Conservation (phyloP, 2,329 filamentous ascomycete genomes). For the Colletotrichum tofieldiae region DNA sequence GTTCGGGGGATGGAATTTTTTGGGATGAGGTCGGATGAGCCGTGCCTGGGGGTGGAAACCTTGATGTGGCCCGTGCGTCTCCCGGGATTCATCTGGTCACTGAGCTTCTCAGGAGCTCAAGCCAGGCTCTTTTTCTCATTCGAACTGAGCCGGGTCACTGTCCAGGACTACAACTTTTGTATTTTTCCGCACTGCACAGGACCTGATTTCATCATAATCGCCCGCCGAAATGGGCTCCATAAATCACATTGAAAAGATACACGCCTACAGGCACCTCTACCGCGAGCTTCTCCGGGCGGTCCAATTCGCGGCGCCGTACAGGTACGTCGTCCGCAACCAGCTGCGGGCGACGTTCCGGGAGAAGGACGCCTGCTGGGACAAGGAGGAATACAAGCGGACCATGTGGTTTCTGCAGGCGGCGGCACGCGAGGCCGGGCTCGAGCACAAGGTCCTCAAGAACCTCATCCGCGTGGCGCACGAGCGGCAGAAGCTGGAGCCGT, state of each 20-base stretch:
- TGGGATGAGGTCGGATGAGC: slow-evolving; percentile 39
- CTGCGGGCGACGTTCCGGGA: slow-evolving; percentile 73
- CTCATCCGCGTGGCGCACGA: slow-evolving; percentile 64
- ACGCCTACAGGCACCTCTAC: slow-evolving; percentile 80
- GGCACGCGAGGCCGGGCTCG: slow-evolving; percentile 73
- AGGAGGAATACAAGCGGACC: slow-evolving; percentile 73
- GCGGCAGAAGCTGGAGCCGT: slow-evolving; percentile 49
- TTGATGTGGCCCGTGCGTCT: slow-evolving; percentile 35
- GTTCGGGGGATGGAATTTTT: slow-evolving; percentile 40
- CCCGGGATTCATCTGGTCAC: slow-evolving; percentile 7
- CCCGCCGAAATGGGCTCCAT: slow-evolving; percentile 43
- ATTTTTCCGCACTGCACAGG: neutral
- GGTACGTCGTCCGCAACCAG: slow-evolving; percentile 73
- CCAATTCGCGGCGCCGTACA: slow-evolving; percentile 78
- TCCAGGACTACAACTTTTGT: neutral
- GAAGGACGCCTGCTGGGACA: slow-evolving; percentile 61
- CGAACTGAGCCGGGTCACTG: neutral
- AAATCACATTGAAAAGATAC: slow-evolving; percentile 64
- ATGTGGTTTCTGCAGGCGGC: slow-evolving; percentile 80
- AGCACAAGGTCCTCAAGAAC: slow-evolving; percentile 82
- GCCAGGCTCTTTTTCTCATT: neutral
- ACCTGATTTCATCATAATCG: neutral
- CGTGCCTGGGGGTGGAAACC: slow-evolving; percentile 37
- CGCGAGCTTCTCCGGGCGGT: slow-evolving; percentile 78
- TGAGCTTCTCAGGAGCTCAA: slow-evolving; percentile 2